phyloP scores from a whole-genome alignment of 2,329 filamentous ascomycete genomes.

The Helicocarpus griseus region DNA sequence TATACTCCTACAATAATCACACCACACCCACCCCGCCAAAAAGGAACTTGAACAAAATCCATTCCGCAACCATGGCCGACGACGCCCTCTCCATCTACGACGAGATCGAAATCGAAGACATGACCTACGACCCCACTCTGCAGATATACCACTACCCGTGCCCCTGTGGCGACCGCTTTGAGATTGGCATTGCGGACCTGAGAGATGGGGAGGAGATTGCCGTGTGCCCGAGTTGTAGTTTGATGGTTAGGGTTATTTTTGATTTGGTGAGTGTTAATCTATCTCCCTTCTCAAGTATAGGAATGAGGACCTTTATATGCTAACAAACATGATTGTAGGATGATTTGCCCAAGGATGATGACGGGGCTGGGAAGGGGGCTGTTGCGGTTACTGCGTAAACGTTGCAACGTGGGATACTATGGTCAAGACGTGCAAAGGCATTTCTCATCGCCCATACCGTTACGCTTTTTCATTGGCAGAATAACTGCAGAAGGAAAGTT shows the following conservation, averaged over 20 bases:
- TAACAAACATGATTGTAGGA: conserved; percentile 26
- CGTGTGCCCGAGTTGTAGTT: conserved; percentile 93
- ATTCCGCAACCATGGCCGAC: conserved; percentile 45
- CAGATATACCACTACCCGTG: conserved; percentile 95
- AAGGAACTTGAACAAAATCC: neutral
- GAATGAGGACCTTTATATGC: neutral
- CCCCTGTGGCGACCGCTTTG: conserved; percentile 93
- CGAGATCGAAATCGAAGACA: conserved; percentile 97
- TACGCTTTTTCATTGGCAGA: too few relatives aligned
- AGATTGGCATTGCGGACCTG: conserved; percentile 76
- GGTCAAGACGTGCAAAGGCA: too few relatives aligned
- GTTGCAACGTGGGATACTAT: conserved; percentile 19
- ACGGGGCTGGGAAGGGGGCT: conserved; percentile 12
- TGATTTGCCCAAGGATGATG: conserved; percentile 42
- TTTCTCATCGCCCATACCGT: too few relatives aligned
- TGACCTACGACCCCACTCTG: conserved; percentile 74
- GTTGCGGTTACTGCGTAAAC: conserved; percentile 30
- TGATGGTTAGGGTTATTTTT: conserved; percentile 94
- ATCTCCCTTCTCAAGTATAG: neutral
- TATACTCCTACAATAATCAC: neutral
- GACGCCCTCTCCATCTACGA: conserved; percentile 75
- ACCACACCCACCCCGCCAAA: neutral
- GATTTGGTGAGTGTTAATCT: conserved; percentile 55
- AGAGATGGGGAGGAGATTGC: conserved; percentile 85
- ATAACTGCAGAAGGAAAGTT: too few relatives aligned